Evolutionary conservation across 2,329 filamentous ascomycete genomes (phyloP).

Genomic region (Trichoderma simmonsii): DNA sequence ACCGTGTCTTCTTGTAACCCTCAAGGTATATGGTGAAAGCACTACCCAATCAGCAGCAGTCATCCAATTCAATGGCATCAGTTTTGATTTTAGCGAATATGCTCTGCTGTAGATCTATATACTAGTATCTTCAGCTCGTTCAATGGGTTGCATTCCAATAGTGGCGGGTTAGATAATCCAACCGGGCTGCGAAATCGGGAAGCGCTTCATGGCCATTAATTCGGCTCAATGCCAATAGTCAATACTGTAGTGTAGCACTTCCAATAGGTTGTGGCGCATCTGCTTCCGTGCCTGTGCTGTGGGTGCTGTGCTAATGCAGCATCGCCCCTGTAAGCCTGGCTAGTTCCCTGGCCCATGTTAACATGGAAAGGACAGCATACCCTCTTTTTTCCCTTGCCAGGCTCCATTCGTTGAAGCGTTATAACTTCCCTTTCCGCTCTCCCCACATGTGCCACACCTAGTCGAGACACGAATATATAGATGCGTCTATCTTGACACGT

Average conservation of each 20-base stretch:
- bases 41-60: too few relatives aligned
- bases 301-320: background rate
- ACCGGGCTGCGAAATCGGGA: background rate
- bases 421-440: background rate
- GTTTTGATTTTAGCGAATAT: background rate
- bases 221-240: background rate
- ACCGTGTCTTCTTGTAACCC: background rate
- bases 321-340: background rate
- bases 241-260: background rate
- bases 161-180: background rate
- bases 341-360: constrained; percentile 1
- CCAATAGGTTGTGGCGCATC: background rate
- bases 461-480: background rate
- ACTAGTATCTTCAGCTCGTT: background rate
- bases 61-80: background rate
- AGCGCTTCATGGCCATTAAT: background rate
- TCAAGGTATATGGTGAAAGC: background rate
- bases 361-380: constrained; percentile 11
- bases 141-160: background rate
- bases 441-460: background rate
- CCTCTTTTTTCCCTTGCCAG: constrained; percentile 2
- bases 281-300: background rate
- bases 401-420: background rate
- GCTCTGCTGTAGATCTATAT: background rate
- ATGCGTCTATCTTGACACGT: constrained; percentile 16